Percentiles rank a stretch among this genome's conserved stretches.
These are phyloP conservation scores for Cinnamomum chago DNA, from an alignment of 164 flowering plant genomes.

Conservation along the genomic window DNA sequence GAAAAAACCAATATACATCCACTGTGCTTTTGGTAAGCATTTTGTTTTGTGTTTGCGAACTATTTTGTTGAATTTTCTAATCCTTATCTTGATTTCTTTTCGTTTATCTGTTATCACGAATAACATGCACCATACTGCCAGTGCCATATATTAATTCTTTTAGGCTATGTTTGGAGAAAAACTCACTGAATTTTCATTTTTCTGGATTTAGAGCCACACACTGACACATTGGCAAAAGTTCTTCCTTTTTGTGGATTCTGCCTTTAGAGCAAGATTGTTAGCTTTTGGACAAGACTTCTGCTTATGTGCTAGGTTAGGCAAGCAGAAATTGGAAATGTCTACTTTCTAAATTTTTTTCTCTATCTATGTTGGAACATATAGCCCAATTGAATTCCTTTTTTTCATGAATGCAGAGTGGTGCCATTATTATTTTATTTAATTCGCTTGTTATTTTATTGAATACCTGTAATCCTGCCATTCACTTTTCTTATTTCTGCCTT, in stretches of 20 bases:
- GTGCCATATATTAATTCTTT: neutral
- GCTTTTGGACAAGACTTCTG: neutral
- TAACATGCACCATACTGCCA: neutral
- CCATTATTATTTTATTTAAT: too few relatives aligned
- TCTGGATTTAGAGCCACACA: neutral
- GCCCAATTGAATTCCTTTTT: too few relatives aligned
- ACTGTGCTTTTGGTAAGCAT: conserved; percentile 78
- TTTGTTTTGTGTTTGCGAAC: neutral
- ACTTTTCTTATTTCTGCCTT: too few relatives aligned
- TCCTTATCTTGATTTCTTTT: neutral
- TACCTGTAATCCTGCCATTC: too few relatives aligned
- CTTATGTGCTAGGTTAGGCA: neutral
- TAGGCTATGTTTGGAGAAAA: neutral
- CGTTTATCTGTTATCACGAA: neutral
- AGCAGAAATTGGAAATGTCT: too few relatives aligned
- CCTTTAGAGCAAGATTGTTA: neutral
- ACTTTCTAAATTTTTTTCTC: too few relatives aligned
- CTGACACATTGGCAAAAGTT: neutral
- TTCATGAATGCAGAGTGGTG: too few relatives aligned
- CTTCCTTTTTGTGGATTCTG: neutral
- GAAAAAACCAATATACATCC: conserved; percentile 59
- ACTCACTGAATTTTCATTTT: neutral
- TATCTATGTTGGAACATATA: too few relatives aligned
- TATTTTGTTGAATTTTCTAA: neutral
- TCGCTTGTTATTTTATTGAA: too few relatives aligned